Percentiles rank a stretch among this genome's conserved stretches.
Conservation (phyloP, 2,329 filamentous ascomycete genomes). For the Microcyclospora tardicrescens region DNA sequence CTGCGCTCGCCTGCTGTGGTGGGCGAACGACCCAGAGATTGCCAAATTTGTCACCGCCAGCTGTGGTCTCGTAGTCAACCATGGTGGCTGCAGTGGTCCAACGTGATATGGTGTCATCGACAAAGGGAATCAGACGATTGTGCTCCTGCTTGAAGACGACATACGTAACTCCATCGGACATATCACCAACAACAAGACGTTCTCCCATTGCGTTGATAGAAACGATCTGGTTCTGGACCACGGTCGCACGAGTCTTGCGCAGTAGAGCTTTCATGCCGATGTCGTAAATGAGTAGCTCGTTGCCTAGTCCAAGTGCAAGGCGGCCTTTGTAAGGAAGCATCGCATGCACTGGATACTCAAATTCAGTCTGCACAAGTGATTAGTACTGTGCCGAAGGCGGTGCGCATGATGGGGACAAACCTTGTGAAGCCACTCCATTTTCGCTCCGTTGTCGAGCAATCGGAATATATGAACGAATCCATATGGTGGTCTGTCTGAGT, state of each 20-base stretch:
- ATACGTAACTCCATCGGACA: conserved; percentile 82
- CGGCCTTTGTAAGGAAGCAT: conserved; percentile 86
- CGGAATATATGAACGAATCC: conserved; percentile 90
- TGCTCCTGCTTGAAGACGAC: conserved; percentile 87
- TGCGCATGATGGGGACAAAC: neutral
- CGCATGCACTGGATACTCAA: conserved; percentile 81
- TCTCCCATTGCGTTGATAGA: conserved; percentile 81
- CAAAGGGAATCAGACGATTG: conserved; percentile 86
- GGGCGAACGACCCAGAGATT: conserved; percentile 89
- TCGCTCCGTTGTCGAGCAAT: conserved; percentile 72
- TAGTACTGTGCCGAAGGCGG: no score
- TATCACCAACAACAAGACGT: conserved; percentile 82
- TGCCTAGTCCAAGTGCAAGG: conserved; percentile 72
- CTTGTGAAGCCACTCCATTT: conserved; percentile 90
- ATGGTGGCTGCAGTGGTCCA: conserved; percentile 88
- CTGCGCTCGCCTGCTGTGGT: conserved; percentile 71
- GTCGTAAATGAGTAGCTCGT: conserved; percentile 75
- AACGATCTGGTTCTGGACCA: conserved; percentile 53
- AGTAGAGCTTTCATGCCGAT: conserved; percentile 85
- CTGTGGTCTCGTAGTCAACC: conserved; percentile 94
- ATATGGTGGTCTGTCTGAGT: conserved; percentile 10
- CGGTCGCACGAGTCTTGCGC: conserved; percentile 52
- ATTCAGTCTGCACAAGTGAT: conserved; percentile 45
- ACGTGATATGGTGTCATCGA: conserved; percentile 74
- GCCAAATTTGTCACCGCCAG: conserved; percentile 93